Evolutionary conservation across 2,329 filamentous ascomycete species (phyloP).

Genomic region (Aspergillus neoniger): DNA sequence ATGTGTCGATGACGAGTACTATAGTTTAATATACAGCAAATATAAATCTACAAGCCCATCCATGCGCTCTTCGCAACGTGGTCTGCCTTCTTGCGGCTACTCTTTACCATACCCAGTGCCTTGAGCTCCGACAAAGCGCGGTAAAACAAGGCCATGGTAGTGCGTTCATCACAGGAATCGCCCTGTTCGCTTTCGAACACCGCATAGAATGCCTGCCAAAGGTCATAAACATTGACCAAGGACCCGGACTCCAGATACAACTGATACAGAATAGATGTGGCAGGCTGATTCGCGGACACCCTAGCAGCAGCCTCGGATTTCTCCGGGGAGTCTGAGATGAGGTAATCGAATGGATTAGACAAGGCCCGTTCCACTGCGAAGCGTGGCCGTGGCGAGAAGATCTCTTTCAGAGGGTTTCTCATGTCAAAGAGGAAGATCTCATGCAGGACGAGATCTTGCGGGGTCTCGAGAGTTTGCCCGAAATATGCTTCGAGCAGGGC

Average conservation of each 20-base stretch:
- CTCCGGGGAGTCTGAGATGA: conserved; percentile 52
- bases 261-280: conserved; percentile 62
- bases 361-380: conserved; percentile 63
- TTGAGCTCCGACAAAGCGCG: conserved; percentile 80
- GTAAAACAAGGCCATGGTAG: conserved; percentile 74
- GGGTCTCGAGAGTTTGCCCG: conserved; percentile 48
- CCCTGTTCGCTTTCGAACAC: conserved; percentile 47
- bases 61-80: conserved; percentile 82
- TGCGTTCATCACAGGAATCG: conserved; percentile 34
- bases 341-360: conserved; percentile 61
- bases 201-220: conserved; percentile 63
- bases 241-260: conserved; percentile 64
- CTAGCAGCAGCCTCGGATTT: conserved; percentile 23
- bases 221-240: conserved; percentile 62
- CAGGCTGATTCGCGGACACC: conserved; percentile 56
- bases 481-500: conserved; percentile 51
- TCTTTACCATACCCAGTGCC: conserved; percentile 82
- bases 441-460: conserved; percentile 54
- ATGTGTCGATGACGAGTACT: background rate
- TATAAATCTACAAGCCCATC: conserved; percentile 60
- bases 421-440: conserved; percentile 62
- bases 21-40: conserved; percentile 9
- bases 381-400: conserved; percentile 60
- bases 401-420: conserved; percentile 58
- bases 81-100: conserved; percentile 86